Evolutionary conservation across 148 eudicot species (phyloP), one percentile per base, ranked within the genome.

Genomic region (Pharnaceum exiguum): DNA sequence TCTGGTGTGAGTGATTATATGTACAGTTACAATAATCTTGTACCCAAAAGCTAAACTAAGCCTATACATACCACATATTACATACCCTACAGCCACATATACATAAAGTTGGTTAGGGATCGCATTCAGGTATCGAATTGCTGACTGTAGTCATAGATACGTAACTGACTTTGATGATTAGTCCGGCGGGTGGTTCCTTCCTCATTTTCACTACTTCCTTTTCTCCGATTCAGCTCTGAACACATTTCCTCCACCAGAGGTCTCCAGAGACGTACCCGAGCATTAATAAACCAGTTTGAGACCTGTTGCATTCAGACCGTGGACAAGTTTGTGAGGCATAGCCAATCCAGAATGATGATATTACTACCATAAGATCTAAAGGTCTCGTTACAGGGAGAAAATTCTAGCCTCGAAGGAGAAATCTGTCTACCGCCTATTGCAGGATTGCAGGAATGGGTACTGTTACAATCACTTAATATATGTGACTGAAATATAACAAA

Each of bases 191-290:
- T 60, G 46, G 51, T 55, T 39, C 63, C 89, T 59, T 66, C 82
- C 0, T 66, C 72, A 18, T 64, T 69, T 25, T 46, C 63, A 37
- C 60, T 65, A 2, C 25, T 66, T 15, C 46, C 75, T 53, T 81
- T 90, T 69, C 81, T 76, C 24, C 77, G 71, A 53, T 79, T 77
- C 64, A 90, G 71, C 70, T 86, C 97, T 0, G 79, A 52, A 28
- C 85, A 83, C 97, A 90, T 90, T 68, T 90, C 90, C 71, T 90
- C 97, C 12, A 90, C 88, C 82, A 90, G 69, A 5, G 97, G 97
- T 10, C 86, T 90, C 97, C 97, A 90, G 11, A 90, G 84, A 6
- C 97, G 95, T 77, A 90, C 97, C 28, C 97, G 84, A 10, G 97
- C 97, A 49, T 90, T 90, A 68, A 90, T 90, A 33, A 90, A 90